A percentile compares a stretch with the other conserved stretches of the same genome.
These are phyloP conservation scores for Eucalyptus regnans DNA, from an alignment of 345 rosid species.

Conservation along the genomic window DNA sequence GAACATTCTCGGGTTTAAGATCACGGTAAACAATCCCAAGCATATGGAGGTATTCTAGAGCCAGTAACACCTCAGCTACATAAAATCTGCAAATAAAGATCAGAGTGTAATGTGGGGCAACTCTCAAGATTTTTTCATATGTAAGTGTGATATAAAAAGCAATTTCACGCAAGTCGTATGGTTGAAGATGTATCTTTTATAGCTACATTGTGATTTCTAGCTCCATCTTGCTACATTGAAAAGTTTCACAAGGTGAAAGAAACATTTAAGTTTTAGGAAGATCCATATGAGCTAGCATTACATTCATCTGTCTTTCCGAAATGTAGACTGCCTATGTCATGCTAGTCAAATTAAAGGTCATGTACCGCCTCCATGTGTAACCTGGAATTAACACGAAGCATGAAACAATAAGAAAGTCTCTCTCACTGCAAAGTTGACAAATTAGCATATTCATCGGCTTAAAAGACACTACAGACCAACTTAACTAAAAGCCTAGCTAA, in stretches of 20 bases:
- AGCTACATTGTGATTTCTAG: neutral
- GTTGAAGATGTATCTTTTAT: neutral
- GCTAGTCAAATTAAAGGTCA: neutral
- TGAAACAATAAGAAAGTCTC: neutral
- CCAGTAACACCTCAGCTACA: slow-evolving; percentile 63
- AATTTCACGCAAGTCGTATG: neutral
- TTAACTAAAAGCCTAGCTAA: neutral
- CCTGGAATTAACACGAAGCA: neutral
- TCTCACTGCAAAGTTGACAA: neutral
- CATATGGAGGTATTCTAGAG: slow-evolving; percentile 73
- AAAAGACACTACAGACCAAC: neutral
- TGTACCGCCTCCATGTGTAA: neutral
- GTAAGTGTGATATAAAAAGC: neutral
- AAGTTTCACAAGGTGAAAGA: neutral
- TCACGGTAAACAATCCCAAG: slow-evolving; percentile 73
- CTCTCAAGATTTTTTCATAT: neutral
- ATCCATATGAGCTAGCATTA: neutral
- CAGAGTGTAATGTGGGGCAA: neutral
- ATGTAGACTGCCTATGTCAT: neutral
- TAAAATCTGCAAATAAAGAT: slow-evolving; percentile 41
- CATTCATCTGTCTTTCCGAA: neutral
- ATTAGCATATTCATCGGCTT: neutral
- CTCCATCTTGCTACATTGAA: neutral
- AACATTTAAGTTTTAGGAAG: neutral
- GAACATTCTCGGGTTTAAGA: slow-evolving; percentile 77